Evolutionary conservation across 2,329 filamentous ascomycete species (phyloP).

Genomic region (Metarhizium rileyi): DNA sequence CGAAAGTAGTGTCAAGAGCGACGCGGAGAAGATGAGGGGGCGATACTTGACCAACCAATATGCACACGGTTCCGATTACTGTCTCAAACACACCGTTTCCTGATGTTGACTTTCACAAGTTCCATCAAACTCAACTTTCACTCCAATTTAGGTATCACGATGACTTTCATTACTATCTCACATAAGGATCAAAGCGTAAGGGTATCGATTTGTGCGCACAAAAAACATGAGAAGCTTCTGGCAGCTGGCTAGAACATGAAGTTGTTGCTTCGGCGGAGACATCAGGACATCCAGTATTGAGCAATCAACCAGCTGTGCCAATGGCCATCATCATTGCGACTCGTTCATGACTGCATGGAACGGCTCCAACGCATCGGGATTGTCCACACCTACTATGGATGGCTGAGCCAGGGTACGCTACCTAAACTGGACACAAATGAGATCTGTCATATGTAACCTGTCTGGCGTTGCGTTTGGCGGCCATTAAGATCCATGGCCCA

Average conservation of each 20-base stretch:
- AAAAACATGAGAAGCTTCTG: not conserved
- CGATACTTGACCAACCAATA: not conserved
- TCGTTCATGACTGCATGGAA: conserved; percentile 7
- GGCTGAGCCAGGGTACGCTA: conserved; percentile 9
- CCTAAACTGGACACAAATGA: conserved; percentile 14
- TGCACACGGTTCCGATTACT: not conserved
- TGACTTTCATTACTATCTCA: not conserved
- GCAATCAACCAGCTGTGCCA: conserved; percentile 1
- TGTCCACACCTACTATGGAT: conserved; percentile 10
- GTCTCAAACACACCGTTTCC: not conserved
- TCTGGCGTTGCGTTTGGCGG: conserved; percentile 6
- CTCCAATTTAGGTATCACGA: not conserved
- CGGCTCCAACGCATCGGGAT: conserved; percentile 21
- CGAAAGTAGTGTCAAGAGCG: not conserved
- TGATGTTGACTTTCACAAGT: not conserved
- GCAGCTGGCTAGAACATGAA: not conserved
- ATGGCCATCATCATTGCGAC: conserved; percentile 1
- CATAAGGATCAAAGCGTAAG: too few species aligned
- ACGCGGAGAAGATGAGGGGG: not conserved
- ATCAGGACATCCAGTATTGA: not conserved
- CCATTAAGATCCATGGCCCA: conserved; percentile 7
- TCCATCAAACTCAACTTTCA: not conserved
- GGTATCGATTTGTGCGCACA: too few species aligned
- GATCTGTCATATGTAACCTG: conserved; percentile 17
- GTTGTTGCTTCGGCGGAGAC: not conserved